Evolutionary conservation across 805 yeast species (phyloP).

Genomic region (Isabelozyma gotoi): DNA sequence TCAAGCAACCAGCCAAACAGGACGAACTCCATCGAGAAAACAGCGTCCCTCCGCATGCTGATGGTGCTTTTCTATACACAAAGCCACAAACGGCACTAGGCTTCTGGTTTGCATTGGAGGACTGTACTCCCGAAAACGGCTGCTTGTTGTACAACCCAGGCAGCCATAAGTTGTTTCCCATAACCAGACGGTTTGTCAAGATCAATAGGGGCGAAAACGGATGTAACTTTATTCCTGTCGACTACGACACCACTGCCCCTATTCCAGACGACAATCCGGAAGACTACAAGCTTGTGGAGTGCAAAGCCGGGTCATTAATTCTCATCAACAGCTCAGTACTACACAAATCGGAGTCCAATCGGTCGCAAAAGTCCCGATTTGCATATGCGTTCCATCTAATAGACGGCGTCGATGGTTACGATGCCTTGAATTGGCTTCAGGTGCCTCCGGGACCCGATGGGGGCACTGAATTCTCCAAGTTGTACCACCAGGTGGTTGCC

Average conservation of each 20-base stretch:
- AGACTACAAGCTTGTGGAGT: conserved; percentile 52
- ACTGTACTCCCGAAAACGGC: conserved; percentile 66
- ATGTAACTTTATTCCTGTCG: conserved; percentile 51
- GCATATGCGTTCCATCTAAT: conserved; percentile 82
- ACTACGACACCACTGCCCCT: conserved; percentile 10
- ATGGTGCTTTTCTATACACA: conserved; percentile 70
- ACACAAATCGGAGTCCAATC: conserved; percentile 67
- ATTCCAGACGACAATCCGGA: conserved; percentile 28
- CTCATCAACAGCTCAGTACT: conserved; percentile 70
- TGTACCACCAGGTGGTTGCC: conserved; percentile 21
- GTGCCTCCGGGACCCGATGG: conserved; percentile 62
- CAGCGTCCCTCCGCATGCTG: conserved; percentile 77
- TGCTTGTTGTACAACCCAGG: conserved; percentile 72
- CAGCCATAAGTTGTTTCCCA: conserved; percentile 57
- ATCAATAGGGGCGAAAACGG: conserved; percentile 49
- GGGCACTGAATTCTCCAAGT: conserved; percentile 56
- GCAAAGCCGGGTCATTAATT: conserved; percentile 71
- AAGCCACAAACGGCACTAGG: conserved; percentile 72
- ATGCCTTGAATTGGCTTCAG: conserved; percentile 72
- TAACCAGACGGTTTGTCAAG: conserved; percentile 64
- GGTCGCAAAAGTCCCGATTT: conserved; percentile 55
- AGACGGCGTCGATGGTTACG: conserved; percentile 65
- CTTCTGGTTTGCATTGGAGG: conserved; percentile 80
- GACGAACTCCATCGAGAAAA: conserved; percentile 32
- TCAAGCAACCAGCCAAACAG: conserved; percentile 58